Percentiles rank a stretch among this genome's conserved stretches.
Conservation (phyloP, 495 filamentous ascomycete species). For the Chaetomium tenue region DNA sequence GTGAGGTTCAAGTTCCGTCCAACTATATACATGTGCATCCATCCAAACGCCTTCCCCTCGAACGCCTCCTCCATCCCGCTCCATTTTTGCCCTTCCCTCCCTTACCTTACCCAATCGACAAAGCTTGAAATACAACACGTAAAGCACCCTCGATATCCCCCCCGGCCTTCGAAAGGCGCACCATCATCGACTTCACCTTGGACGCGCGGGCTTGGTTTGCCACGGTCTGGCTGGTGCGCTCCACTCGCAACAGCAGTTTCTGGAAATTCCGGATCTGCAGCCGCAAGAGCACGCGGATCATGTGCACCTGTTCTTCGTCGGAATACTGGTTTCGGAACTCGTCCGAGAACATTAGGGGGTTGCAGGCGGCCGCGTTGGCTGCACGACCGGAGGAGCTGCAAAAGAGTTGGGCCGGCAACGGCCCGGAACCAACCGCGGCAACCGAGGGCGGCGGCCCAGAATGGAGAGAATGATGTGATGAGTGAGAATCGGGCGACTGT, state of each 20-base stretch:
- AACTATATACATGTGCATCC: no score
- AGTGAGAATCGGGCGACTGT: background rate
- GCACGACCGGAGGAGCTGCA: constrained; percentile 5
- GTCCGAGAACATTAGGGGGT: constrained; percentile 19
- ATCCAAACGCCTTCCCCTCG: no score
- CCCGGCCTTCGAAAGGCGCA: background rate
- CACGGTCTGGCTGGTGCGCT: background rate
- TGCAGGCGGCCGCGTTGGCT: constrained; percentile 12
- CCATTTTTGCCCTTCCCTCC: background rate
- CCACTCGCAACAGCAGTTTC: constrained; percentile 14
- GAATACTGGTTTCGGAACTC: constrained; percentile 19
- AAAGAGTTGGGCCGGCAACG: constrained; percentile 8
- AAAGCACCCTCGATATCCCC: constrained; percentile 11
- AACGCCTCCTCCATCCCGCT: background rate
- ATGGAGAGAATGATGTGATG: background rate
- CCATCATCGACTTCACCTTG: constrained; percentile 16
- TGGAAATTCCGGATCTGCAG: constrained; percentile 20
- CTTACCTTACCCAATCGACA: background rate
- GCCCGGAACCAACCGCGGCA: background rate
- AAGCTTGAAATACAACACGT: background rate
- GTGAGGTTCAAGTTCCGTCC: no score
- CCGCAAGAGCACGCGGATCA: constrained; percentile 16
- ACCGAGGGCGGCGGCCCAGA: background rate
- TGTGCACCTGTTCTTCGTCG: constrained; percentile 23
- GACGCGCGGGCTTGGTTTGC: constrained; percentile 10